These are phyloP conservation scores for Trichocladium uniseriatum DNA, from an alignment of 495 filamentous ascomycete genomes.

Conservation along the genomic window DNA sequence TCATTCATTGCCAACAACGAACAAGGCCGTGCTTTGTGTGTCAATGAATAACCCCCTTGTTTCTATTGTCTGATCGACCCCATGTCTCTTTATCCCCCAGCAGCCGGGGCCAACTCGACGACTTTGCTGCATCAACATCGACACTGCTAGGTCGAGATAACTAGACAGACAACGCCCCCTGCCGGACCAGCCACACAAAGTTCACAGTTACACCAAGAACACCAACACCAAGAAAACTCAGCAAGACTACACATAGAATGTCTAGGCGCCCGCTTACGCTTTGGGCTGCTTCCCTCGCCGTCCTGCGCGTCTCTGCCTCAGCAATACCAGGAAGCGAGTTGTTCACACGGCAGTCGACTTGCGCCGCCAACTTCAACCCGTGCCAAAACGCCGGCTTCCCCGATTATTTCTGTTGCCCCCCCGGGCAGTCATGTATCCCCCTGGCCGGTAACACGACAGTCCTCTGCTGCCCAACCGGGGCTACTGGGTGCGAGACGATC, in stretches of 20 bases:
- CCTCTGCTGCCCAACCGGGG: conserved; percentile 65
- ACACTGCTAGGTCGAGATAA: background rate
- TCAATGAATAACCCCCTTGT: background rate
- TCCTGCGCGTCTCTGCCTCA: conserved; percentile 21
- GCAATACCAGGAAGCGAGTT: conserved; percentile 24
- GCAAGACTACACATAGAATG: conserved; percentile 8
- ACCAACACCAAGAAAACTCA: background rate
- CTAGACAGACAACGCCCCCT: background rate
- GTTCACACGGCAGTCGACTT: conserved; percentile 27
- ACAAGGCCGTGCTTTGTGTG: conserved; percentile 7
- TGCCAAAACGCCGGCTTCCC: conserved; percentile 52
- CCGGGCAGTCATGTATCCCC: conserved; percentile 49
- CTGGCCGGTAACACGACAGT: conserved; percentile 59
- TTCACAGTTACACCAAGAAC: too few species aligned
- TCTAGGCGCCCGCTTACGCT: conserved; percentile 11
- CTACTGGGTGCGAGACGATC: conserved; percentile 56
- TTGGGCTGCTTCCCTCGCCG: conserved; percentile 24
- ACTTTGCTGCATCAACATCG: background rate
- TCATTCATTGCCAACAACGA: conserved; percentile 1
- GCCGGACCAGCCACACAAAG: too few species aligned
- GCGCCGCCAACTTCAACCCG: conserved; percentile 25
- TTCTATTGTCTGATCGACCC: background rate
- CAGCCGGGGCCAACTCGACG: background rate
- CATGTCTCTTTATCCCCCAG: background rate
- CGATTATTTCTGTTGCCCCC: conserved; percentile 65